Percentiles rank a stretch among this genome's conserved stretches.
These are phyloP conservation scores for Ailanthus altissimus DNA, from an alignment of 345 rosid genomes.

Conservation along the genomic window DNA sequence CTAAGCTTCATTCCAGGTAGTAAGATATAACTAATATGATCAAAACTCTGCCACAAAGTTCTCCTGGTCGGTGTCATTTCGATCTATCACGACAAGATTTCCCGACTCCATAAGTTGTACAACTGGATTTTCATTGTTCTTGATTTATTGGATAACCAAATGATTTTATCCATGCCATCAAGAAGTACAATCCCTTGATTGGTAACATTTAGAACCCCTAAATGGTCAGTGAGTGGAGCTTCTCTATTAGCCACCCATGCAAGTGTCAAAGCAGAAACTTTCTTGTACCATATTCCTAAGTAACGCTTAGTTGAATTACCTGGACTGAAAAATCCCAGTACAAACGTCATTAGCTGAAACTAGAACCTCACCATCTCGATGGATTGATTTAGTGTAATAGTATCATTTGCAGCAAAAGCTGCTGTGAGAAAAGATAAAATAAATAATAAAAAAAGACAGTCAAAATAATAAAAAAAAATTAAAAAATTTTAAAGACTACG, in stretches of 20 bases:
- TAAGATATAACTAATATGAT: slow-evolving; percentile 46
- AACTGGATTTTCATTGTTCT: slow-evolving; percentile 21
- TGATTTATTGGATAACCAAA: slow-evolving; percentile 41
- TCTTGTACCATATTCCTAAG: slow-evolving; percentile 48
- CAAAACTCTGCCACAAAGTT: slow-evolving; percentile 59
- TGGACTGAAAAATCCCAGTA: slow-evolving; percentile 43
- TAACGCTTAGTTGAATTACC: slow-evolving; percentile 30
- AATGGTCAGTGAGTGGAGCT: slow-evolving; percentile 14
- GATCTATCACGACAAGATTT: slow-evolving; percentile 44
- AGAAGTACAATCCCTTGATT: slow-evolving; percentile 12
- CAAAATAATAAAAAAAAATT: too few species aligned
- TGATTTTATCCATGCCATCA: background rate
- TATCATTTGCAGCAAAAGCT: slow-evolving; percentile 2
- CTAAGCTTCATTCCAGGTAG: slow-evolving; percentile 58
- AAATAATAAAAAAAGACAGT: too few species aligned
- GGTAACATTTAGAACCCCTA: slow-evolving; percentile 18
- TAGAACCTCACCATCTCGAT: slow-evolving; percentile 25
- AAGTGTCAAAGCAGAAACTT: slow-evolving; percentile 20
- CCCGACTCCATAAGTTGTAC: slow-evolving; percentile 48
- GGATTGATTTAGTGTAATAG: slow-evolving; percentile 13
- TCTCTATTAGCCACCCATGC: slow-evolving; percentile 45
- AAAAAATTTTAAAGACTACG: too few species aligned
- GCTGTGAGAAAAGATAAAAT: background rate
- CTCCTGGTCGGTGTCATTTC: background rate
- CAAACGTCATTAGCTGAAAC: slow-evolving; percentile 33